Base-by-base conservation (phyloP, 179 eudicot genomes). In the Beta corolliflora region DNA sequence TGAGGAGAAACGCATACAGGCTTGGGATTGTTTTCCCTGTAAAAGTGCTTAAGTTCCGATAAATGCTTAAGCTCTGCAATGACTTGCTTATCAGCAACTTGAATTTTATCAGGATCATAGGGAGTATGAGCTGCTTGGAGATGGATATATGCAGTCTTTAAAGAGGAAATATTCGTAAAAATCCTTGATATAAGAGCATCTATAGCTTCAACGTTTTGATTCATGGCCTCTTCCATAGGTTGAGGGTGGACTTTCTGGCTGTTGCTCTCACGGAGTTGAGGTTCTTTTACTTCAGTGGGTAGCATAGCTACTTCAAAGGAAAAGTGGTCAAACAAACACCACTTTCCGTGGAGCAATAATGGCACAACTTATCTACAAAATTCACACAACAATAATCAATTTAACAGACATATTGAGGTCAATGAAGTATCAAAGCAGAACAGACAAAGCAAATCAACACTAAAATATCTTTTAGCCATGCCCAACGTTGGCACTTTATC, bases 171-270 rank as follows among this genome's bases (percentile, higher is more conserved):
- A 74, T 91, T 91, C 6, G 88, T 80, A 67, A 95, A 93, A 59
- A 95, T 83, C 70, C 89, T 89, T 2, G 98, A 89, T 48, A 95
- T 87, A 76, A 95, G 71, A 53, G 90, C 88, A 87, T 95, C 98
- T 36, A 93, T 92, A 73, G 97, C 95, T 89, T 92, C 95, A 8
- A 92, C 93, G 65, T 88, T 90, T 80, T 90, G 97, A 81, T 90
- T 90, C 50, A 78, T 83, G 79, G 89, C 88, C 76, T 95, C 98
- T 77, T 91, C 94, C 97, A 92, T 92, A 23, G 98, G 98, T 85
- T 95, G 98, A 77, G 98, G 98, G 83, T 95, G 97, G 73, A 95
- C 95, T 91, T 95, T 95, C 90, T 92, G 98, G 89, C 87, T 93
- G 88, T 86, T 93, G 94, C 86, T 93, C 76, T 94, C 98, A 83